Base-by-base conservation (phyloP, 2,329 filamentous ascomycete genomes). In the Aspergillus hiratsukae region DNA sequence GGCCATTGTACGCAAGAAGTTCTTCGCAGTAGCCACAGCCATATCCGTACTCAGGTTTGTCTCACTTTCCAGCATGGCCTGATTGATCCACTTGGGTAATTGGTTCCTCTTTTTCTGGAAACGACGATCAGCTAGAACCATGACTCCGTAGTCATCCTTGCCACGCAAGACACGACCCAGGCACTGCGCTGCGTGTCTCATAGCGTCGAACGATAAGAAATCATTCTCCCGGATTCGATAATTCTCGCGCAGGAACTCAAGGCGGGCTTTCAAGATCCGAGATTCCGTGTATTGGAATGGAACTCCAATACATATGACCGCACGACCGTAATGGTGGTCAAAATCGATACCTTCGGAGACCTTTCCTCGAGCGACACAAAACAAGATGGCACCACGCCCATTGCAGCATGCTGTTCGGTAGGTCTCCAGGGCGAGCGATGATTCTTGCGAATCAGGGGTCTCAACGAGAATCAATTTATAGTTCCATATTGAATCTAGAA, bases 261-360 rank as follows among this genome's bases (percentile, higher is more conserved):
- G 83, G 2, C 94, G 86, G 0, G 94, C 94, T 77, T 97, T 99
- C 48, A 99, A 81, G 58, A 99, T 99, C 31, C 94, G 87, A 0
- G 92, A 97, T 72, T 99, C 94, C 2, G 95, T 99, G 77, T 99
- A 99, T 75, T 99, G 94, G 76, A 97, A 99, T 0, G 94, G 94
- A 1, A 97, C 93, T 45, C 94, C 94, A 63, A 99, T 97, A 70
- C 92, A 97, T 50, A 99, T 73, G 75, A 99, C 95, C 11, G 93
- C 94, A 54, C 94, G 88, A 41, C 94, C 94, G 72, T 97, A 99
- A 68, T 99, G 94, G 69, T 99, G 94, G 73, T 99, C 94, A 68
- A 99, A 99, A 84, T 99, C 94, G 64, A 99, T 97, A 49, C 95
- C 95, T 73, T 99, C 94, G 0, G 89, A 94, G 8, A 99, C 95